Percentiles rank a stretch among this genome's conserved stretches.
These are phyloP conservation scores for Umbellularia californica DNA, from an alignment of 164 flowering plant genomes.

Conservation along the genomic window DNA sequence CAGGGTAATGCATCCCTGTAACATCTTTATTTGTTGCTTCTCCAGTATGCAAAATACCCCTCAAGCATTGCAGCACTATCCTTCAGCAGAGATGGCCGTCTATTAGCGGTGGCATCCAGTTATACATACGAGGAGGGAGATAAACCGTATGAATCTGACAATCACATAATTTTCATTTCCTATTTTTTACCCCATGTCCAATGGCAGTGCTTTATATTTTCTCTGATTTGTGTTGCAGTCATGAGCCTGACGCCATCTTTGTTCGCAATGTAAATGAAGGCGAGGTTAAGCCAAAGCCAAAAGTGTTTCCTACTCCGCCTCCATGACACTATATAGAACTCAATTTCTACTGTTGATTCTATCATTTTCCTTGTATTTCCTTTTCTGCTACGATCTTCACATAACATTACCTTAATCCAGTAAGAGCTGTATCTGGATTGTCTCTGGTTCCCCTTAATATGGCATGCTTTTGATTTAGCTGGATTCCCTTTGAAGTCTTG, in stretches of 20 bases:
- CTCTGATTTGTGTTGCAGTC: slow-evolving; percentile 46
- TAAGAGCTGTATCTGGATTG: too few species aligned
- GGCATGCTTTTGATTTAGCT: too few species aligned
- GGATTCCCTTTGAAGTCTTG: too few species aligned
- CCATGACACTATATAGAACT: slow-evolving; percentile 13
- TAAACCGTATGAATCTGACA: slow-evolving; percentile 53
- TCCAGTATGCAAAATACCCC: slow-evolving; percentile 82
- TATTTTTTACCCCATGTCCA: not conserved
- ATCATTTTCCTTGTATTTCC: not conserved
- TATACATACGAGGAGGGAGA: slow-evolving; percentile 97
- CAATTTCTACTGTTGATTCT: not conserved
- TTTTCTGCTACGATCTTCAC: not conserved
- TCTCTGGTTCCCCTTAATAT: too few species aligned
- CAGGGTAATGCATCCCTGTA: not conserved
- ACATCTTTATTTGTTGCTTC: not conserved
- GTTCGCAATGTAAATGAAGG: slow-evolving; percentile 85
- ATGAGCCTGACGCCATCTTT: slow-evolving; percentile 87
- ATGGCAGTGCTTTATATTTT: not conserved
- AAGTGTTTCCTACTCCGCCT: slow-evolving; percentile 56
- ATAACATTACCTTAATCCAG: not conserved
- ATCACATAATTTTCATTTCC: not conserved
- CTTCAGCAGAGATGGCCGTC: slow-evolving; percentile 91
- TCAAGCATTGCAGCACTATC: slow-evolving; percentile 90
- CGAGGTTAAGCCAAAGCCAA: slow-evolving; percentile 98
- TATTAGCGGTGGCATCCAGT: slow-evolving; percentile 94